phyloP scores from a whole-genome alignment of 371 early-diverging fungal species.

The Mortierella sp. region DNA sequence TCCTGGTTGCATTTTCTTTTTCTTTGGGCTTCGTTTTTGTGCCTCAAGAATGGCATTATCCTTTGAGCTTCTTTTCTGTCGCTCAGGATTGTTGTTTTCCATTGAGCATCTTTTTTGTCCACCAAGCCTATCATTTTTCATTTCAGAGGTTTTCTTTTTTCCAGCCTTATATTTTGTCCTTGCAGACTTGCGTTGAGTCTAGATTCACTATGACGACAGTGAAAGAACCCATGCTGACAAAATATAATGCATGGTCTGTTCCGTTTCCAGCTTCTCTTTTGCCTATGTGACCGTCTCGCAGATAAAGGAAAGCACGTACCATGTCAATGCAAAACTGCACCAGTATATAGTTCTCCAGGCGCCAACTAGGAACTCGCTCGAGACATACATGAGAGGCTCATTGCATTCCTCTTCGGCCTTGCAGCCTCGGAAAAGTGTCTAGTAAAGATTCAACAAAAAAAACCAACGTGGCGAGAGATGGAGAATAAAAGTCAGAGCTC shows the following conservation, averaged over 20 bases:
- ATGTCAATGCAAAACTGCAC: slow-evolving; percentile 91
- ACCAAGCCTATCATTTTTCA: too few relatives aligned
- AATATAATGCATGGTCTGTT: neutral
- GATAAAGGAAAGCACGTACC: slow-evolving; percentile 63
- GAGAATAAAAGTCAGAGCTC: neutral
- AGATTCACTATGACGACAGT: neutral
- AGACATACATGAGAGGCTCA: slow-evolving; percentile 84
- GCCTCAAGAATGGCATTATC: too few relatives aligned
- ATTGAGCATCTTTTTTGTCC: too few relatives aligned
- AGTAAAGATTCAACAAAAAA: neutral
- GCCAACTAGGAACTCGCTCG: slow-evolving; percentile 73
- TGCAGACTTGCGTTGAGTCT: neutral
- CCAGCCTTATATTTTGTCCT: too few relatives aligned
- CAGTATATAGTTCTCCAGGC: slow-evolving; percentile 94
- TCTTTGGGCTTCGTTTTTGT: too few relatives aligned
- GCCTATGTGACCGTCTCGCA: neutral
- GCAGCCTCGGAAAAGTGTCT: slow-evolving; percentile 80
- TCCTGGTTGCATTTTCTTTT: too few relatives aligned
- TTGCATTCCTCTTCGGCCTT: slow-evolving; percentile 69
- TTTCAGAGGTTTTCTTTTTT: too few relatives aligned
- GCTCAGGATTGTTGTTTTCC: too few relatives aligned
- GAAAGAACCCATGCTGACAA: neutral
- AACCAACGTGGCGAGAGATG: neutral
- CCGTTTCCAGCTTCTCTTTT: neutral
- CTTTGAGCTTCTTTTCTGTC: too few relatives aligned